These are phyloP conservation scores for Cladosporium sphaerospermum DNA, from an alignment of 2,329 filamentous ascomycete genomes.

Conservation along the genomic window DNA sequence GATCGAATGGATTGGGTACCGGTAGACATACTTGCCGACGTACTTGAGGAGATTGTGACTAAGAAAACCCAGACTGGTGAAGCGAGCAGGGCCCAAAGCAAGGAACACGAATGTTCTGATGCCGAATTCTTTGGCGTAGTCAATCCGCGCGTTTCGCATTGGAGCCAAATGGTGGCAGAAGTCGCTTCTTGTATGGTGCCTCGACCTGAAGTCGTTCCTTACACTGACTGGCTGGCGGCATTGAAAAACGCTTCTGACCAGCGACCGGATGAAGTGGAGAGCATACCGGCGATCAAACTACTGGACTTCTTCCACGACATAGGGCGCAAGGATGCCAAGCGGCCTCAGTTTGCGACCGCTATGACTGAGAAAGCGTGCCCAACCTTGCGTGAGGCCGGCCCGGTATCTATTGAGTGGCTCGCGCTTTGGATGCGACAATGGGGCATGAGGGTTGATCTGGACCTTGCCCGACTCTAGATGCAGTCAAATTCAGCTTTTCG, in stretches of 20 bases:
- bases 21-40: conserved; percentile 35
- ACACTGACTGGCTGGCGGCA: conserved; percentile 20
- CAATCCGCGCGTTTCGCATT: conserved; percentile 12
- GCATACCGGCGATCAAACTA: conserved; percentile 25
- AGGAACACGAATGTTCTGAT: conserved; percentile 24
- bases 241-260: conserved; percentile 15
- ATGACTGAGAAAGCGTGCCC: neutral
- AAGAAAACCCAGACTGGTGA: neutral
- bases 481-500: too few species aligned
- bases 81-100: neutral
- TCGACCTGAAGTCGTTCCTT: conserved; percentile 17
- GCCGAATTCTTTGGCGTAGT: conserved; percentile 13
- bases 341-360: neutral
- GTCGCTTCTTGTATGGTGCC: conserved; percentile 10
- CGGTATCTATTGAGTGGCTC: too few species aligned
- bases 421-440: too few species aligned
- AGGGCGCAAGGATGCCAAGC: neutral
- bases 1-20: conserved; percentile 41
- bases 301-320: conserved; percentile 25
- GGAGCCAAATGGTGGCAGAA: conserved; percentile 19
- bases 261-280: conserved; percentile 16
- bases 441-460: too few species aligned
- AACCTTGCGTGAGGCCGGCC: too few species aligned
- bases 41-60: conserved; percentile 27
- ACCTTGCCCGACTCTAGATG: too few species aligned